These are phyloP conservation scores for Metarhizium rileyi DNA, from an alignment of 2,329 filamentous ascomycete species.

Conservation along the genomic window DNA sequence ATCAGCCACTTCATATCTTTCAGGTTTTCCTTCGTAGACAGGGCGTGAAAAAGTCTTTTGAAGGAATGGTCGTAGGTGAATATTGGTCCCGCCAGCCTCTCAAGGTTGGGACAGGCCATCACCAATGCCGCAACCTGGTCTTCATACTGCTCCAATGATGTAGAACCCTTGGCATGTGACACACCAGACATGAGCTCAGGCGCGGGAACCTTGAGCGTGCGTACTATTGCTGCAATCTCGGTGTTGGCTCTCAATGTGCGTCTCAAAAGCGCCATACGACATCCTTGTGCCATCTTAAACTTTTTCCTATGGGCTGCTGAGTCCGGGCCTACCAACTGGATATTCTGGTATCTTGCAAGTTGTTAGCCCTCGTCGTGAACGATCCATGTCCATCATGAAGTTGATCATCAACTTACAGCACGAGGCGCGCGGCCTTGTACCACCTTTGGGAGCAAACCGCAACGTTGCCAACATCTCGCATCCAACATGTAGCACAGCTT, in stretches of 20 bases:
- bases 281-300: slow-evolving; percentile 42
- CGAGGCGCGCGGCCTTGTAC: slow-evolving; percentile 38
- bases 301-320: slow-evolving; percentile 45
- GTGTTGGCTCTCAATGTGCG: slow-evolving; percentile 45
- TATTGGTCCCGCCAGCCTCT: slow-evolving; percentile 45
- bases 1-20: slow-evolving; percentile 52
- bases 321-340: slow-evolving; percentile 50
- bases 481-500: slow-evolving; percentile 56
- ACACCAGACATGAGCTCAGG: slow-evolving; percentile 32
- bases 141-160: slow-evolving; percentile 41
- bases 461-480: slow-evolving; percentile 48
- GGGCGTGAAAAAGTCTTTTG: slow-evolving; percentile 46
- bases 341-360: slow-evolving; percentile 40
- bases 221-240: slow-evolving; percentile 44
- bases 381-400: not conserved
- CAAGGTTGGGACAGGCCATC: slow-evolving; percentile 56
- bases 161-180: slow-evolving; percentile 15
- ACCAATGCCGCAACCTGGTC: slow-evolving; percentile 49
- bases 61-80: slow-evolving; percentile 46
- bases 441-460: slow-evolving; percentile 41
- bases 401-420: slow-evolving; percentile 32
- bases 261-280: slow-evolving; percentile 45
- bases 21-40: slow-evolving; percentile 46
- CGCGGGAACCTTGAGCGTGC: slow-evolving; percentile 41
- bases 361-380: not conserved